Evolutionary conservation across 495 filamentous ascomycete genomes (phyloP), one percentile per base, ranked within the genome.

Genomic region (Sphaerosporella brunnea): DNA sequence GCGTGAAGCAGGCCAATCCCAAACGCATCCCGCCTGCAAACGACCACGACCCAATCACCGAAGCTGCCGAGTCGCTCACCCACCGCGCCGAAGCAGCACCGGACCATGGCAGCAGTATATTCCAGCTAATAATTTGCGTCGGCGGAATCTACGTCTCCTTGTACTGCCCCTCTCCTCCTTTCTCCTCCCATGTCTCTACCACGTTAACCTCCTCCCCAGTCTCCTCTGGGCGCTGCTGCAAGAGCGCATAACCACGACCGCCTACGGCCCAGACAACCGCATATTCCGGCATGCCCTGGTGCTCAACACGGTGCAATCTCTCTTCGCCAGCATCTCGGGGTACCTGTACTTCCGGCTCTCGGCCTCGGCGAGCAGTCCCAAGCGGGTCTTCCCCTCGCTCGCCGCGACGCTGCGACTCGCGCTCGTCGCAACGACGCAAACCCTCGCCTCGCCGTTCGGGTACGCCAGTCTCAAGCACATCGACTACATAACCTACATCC

Each of bases 401-500:
- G 61, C 66, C 23, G 88, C 95, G 56, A 62, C 93, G 26, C 62
- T 72, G 24, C 84, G 87, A n/a, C 69, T 97, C 16, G 55, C 84
- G 43, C 76, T 95, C 37, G 84, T 97, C 46, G 81, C 85, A 54
- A 65, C 93, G 38, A 92, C 82, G 19, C 80, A 78, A 52, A 82
- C 84, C 1, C 82, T 97, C 50, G 84, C 88, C 16, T 82, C 78
- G 4, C 90, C 90, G 23, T 96, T 97, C 55, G 90, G 90, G 53
- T 97, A 97, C 66, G 87, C 88, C 36, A 79, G 76, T 38, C 78
- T 97, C 36, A 73, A 78, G 30, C 88, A 97, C 64, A 88, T 96
- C 67, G 90, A 96, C 73, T 97, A 96, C 71, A 80, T 97, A 60
- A 97, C 90, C 18, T 97, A 87, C 69, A 88, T 95, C 63, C 83